Conservation (phyloP, 768 basidiomycete species). For the Trametes coccinea region DNA sequence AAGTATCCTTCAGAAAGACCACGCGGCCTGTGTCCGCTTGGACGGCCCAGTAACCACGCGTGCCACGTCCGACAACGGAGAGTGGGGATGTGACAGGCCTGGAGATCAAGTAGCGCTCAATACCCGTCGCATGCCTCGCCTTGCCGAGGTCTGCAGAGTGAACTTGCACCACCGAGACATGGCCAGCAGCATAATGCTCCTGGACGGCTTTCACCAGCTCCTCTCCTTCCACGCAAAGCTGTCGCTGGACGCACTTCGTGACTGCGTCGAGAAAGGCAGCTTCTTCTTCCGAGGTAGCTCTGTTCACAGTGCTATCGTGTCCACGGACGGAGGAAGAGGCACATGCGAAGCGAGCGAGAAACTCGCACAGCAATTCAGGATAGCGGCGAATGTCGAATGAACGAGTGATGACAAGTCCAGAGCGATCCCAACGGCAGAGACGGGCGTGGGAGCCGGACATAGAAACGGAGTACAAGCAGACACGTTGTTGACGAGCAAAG, state of each 20-base stretch:
- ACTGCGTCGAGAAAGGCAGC: not conserved
- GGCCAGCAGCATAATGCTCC: slow-evolving; percentile 9
- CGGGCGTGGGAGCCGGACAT: slow-evolving; percentile 30
- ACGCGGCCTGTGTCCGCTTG: not conserved
- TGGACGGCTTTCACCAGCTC: not conserved
- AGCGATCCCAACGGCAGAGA: slow-evolving; percentile 36
- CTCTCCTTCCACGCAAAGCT: not conserved
- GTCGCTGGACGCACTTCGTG: not conserved
- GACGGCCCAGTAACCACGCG: slow-evolving; percentile 19
- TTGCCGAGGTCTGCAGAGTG: not conserved
- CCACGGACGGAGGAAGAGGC: slow-evolving; percentile 27
- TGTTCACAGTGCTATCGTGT: slow-evolving; percentile 15
- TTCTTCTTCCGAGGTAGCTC: not conserved
- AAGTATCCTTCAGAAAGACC: not conserved
- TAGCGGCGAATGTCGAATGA: slow-evolving; percentile 30
- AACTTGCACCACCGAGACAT: not conserved
- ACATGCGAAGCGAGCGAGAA: slow-evolving; percentile 33
- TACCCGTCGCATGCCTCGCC: not conserved
- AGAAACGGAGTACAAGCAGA: slow-evolving; percentile 31
- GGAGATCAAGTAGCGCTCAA: slow-evolving; percentile 5
- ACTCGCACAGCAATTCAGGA: slow-evolving; percentile 28
- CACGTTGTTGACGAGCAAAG: slow-evolving; percentile 32
- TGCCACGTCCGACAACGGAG: not conserved
- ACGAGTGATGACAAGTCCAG: slow-evolving; percentile 33
- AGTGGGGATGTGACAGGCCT: slow-evolving; percentile 2